phyloP scores from a whole-genome alignment of 2,329 filamentous ascomycete species.

The Trichoderma sp. region DNA sequence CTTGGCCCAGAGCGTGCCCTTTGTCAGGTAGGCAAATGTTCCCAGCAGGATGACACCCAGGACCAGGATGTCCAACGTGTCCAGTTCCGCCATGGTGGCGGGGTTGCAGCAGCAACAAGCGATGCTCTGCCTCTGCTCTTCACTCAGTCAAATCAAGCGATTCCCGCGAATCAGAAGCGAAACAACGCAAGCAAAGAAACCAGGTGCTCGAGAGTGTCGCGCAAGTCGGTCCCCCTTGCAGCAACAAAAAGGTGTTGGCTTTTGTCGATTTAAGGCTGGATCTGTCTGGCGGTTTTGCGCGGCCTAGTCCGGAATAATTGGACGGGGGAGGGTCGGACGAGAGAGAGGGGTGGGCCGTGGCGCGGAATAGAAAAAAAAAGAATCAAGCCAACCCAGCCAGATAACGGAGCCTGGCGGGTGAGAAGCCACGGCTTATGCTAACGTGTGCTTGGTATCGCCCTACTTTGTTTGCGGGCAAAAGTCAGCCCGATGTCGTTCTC shows the following conservation, averaged over 20 bases:
- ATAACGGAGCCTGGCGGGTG: neutral
- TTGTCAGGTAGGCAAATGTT: conserved; percentile 94
- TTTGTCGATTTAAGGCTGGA: conserved; percentile 12
- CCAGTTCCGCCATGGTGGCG: conserved; percentile 84
- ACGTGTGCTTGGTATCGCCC: neutral
- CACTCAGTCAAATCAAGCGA: neutral
- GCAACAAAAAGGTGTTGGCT: neutral
- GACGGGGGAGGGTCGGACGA: neutral
- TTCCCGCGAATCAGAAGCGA: neutral
- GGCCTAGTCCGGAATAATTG: conserved; percentile 1
- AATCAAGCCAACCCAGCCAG: neutral
- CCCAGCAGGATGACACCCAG: conserved; percentile 80
- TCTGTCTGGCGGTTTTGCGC: neutral
- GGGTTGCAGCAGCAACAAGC: conserved; percentile 17
- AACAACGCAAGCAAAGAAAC: neutral
- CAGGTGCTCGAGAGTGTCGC: neutral
- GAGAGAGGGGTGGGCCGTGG: conserved; percentile 8
- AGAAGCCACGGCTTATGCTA: neutral
- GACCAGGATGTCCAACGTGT: conserved; percentile 92
- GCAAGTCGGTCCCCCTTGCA: neutral
- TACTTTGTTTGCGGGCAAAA: neutral
- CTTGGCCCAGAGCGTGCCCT: conserved; percentile 89
- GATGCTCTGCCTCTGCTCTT: neutral
- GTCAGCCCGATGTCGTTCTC: neutral
- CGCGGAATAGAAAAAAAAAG: conserved; percentile 1